Conservation (phyloP, 2,329 filamentous ascomycete genomes). For the Gaeumannomyces tritici region DNA sequence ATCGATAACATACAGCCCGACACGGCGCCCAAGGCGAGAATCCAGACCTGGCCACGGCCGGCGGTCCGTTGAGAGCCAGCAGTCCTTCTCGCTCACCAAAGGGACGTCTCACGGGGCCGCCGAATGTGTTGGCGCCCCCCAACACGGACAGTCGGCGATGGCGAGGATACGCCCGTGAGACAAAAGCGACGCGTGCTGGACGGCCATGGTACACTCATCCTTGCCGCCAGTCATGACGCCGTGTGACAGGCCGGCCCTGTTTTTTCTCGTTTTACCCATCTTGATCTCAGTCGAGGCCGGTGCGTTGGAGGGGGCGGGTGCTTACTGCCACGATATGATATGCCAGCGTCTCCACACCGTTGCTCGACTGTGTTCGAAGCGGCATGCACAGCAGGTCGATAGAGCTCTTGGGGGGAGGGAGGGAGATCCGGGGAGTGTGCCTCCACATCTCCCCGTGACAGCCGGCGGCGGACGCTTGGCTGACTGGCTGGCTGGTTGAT, state of each 20-base stretch:
- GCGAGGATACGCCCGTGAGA: not conserved
- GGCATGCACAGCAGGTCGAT: not conserved
- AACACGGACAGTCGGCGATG: not conserved
- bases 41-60: not conserved
- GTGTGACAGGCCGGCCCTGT: not conserved
- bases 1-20: too few relatives aligned
- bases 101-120: not conserved
- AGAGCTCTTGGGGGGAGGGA: too few relatives aligned
- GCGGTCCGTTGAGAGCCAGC: not conserved
- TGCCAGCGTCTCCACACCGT: not conserved
- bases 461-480: not conserved
- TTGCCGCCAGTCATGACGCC: not conserved
- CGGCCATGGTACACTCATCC: not conserved
- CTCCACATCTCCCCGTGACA: not conserved
- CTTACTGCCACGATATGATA: not conserved
- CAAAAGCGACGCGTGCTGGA: not conserved
- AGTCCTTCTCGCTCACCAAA: too few relatives aligned
- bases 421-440: not conserved
- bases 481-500: too few relatives aligned
- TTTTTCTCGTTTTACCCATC: not conserved
- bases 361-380: not conserved
- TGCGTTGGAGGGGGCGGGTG: too few relatives aligned
- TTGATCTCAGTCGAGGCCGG: not conserved
- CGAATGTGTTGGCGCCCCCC: not conserved
- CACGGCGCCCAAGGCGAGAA: not conserved